These are phyloP conservation scores for Vigna unguiculata DNA, from an alignment of 306 rosid species.

Conservation along the genomic window DNA sequence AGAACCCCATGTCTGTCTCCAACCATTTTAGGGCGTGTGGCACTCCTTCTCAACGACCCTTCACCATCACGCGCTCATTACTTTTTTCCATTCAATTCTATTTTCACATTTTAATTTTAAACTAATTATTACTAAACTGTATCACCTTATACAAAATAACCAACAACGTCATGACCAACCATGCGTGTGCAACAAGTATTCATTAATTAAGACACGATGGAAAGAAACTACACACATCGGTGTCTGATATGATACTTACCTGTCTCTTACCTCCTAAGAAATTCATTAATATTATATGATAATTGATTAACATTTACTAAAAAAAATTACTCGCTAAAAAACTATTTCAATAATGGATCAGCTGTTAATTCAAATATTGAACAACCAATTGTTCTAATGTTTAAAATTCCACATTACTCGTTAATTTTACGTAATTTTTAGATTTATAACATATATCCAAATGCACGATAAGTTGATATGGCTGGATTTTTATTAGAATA, in stretches of 20 bases:
- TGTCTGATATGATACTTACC: no score
- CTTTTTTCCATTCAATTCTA: background rate
- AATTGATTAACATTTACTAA: background rate
- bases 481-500: background rate
- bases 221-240: background rate
- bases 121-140: no score
- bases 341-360: no score
- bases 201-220: constrained; percentile 25
- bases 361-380: no score
- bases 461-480: background rate
- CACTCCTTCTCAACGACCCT: constrained; percentile 37
- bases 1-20: constrained; percentile 36
- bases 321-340: background rate
- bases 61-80: constrained; percentile 2
- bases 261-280: background rate
- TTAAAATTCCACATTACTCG: background rate
- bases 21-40: constrained; percentile 40
- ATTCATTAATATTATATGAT: background rate
- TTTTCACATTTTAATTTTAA: background rate
- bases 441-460: background rate
- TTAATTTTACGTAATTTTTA: background rate
- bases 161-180: background rate
- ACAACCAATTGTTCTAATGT: no score
- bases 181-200: background rate
- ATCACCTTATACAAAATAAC: no score